Conservation (phyloP, 768 basidiomycete genomes). For the Leccinum ochraceum region DNA sequence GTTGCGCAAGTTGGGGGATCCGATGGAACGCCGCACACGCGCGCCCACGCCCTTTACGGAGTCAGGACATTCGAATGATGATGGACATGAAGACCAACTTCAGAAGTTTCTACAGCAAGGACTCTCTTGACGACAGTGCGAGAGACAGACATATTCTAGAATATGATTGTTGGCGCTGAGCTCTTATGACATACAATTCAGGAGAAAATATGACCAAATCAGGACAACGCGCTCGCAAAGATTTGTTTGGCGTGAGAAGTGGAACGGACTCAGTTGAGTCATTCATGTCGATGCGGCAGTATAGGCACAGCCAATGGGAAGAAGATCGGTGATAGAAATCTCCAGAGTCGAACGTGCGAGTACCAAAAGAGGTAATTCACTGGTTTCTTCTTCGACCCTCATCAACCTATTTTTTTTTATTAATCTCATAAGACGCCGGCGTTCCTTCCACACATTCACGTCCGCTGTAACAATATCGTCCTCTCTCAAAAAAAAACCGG, state of each 20-base stretch:
- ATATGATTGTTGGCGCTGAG: too few species aligned
- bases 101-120: constrained; percentile 70
- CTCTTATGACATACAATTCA: too few species aligned
- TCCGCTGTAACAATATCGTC: not conserved
- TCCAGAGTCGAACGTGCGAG: constrained; percentile 29
- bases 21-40: constrained; percentile 84
- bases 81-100: constrained; percentile 41
- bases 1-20: constrained; percentile 70
- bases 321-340: not conserved
- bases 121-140: constrained; percentile 78
- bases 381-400: not conserved
- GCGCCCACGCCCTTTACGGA: constrained; percentile 72
- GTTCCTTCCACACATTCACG: not conserved
- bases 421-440: constrained; percentile 10
- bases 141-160: constrained; percentile 37
- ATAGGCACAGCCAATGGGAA: too few species aligned
- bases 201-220: too few species aligned
- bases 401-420: not conserved
- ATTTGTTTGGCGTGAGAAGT: too few species aligned
- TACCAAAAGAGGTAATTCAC: constrained; percentile 17
- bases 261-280: too few species aligned
- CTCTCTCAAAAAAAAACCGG: not conserved
- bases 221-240: too few species aligned
- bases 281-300: too few species aligned
- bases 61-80: not conserved